phyloP scores from a whole-genome alignment of 352 stramenopile species.

The Blastocystis sp. region DNA sequence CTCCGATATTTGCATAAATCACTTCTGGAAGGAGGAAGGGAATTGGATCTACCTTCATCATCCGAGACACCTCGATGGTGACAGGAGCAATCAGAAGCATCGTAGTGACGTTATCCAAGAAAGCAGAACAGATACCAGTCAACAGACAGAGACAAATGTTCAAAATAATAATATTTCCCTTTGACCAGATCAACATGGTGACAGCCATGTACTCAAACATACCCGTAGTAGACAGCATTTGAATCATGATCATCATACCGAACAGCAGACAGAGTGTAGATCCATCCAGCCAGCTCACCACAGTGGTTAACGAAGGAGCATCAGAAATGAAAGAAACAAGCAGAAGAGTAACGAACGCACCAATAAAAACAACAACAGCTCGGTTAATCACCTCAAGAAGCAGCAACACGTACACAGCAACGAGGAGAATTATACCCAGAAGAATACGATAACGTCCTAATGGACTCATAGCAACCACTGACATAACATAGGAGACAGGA shows the following conservation, averaged over 20 bases:
- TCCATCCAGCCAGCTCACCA: slow-evolving; percentile 64
- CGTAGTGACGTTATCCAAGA: slow-evolving; percentile 71
- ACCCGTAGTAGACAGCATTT: slow-evolving; percentile 69
- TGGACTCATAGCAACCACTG: slow-evolving; percentile 15
- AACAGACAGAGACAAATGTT: slow-evolving; percentile 67
- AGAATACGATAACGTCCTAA: slow-evolving; percentile 61
- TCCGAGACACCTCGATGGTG: slow-evolving; percentile 70
- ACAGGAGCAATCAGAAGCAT: slow-evolving; percentile 70
- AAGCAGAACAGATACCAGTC: slow-evolving; percentile 67
- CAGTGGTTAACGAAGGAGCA: slow-evolving; percentile 65
- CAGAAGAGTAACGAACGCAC: slow-evolving; percentile 67
- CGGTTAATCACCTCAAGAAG: slow-evolving; percentile 69
- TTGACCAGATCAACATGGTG: slow-evolving; percentile 65
- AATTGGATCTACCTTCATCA: slow-evolving; percentile 68
- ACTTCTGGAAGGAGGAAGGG: slow-evolving; percentile 70
- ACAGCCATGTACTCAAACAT: slow-evolving; percentile 70
- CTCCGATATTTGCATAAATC: slow-evolving; percentile 68
- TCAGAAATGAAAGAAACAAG: slow-evolving; percentile 68
- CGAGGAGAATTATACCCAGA: slow-evolving; percentile 64
- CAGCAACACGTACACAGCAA: slow-evolving; percentile 69
- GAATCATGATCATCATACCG: slow-evolving; percentile 71
- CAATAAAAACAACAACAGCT: slow-evolving; percentile 69
- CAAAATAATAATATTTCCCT: slow-evolving; percentile 63
- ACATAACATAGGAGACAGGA: slow-evolving; percentile 55
- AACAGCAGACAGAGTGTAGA: slow-evolving; percentile 68